Base-by-base conservation (phyloP, 768 basidiomycete genomes). In the Leccinum broughii region DNA sequence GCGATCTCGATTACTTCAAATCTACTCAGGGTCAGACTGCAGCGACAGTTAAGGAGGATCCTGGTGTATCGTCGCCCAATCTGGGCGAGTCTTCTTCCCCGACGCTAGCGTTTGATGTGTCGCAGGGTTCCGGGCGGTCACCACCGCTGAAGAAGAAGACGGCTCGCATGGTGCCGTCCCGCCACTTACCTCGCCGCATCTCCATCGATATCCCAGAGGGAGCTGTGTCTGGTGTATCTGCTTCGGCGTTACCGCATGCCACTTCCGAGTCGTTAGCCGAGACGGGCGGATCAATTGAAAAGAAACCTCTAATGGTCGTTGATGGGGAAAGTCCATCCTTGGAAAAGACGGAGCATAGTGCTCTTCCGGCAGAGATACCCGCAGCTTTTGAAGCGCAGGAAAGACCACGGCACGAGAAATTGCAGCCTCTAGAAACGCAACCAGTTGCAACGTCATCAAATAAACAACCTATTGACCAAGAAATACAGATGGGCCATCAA, bases 1-100 rank as follows among this genome's bases (percentile, higher is more conserved):
- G 72, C 39, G 72, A 74, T 44, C 62, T 74, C 41, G 66, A 72
- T 46, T 74, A 69, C 66, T 75, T 66, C 28, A 74, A 64, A 48
- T 57, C 66, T 0, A 62, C 58, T 22, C 73, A 63, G 28, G 44
- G 11, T 6, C 4, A 15, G 6, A 28, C n/a, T 2, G 9, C 32
- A 17, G 39, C 13, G 26, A 20, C 10, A 20, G 17, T 46, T 6
- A 51, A 57, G 3, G 55, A 50, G 11, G 62, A 57, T 0, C 24
- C 44, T 37, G n/a, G 8, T 17, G 14, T 24, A 35, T 26, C 62
- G 8, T 35, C 50, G 8, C 53, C 53, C 48, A 57, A 41, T 34
- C 35, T 10, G 4, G 37, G 28, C 1, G 62, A 62, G 41, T 37
- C 57, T 14, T 51, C 44, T 11, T 54, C 48, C 6, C 34, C 44